phyloP scores from a whole-genome alignment of 2,329 filamentous ascomycete genomes.

The Claviceps sp. region DNA sequence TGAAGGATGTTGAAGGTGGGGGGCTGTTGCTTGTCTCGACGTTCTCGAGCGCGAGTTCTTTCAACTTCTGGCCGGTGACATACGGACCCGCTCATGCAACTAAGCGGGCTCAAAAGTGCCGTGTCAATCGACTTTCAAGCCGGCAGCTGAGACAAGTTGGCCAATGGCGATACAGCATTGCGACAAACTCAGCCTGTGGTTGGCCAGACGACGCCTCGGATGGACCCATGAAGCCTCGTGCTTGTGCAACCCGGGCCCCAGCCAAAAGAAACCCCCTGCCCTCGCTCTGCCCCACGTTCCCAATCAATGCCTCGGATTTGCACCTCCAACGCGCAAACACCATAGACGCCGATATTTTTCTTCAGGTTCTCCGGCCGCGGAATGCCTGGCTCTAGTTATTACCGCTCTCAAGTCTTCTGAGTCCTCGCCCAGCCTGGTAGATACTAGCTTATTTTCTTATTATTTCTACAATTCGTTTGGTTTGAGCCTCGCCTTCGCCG shows the following conservation, averaged over 20 bases:
- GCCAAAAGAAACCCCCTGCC: not conserved
- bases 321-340: not conserved
- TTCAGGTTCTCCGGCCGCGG: not conserved
- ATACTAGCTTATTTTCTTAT: not conserved
- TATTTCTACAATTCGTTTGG: not conserved
- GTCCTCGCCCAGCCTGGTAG: not conserved
- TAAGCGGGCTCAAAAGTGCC: constrained; percentile 1
- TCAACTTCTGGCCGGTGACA: not conserved
- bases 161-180: not conserved
- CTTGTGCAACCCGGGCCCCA: not conserved
- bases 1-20: not conserved
- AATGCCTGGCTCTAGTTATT: not conserved
- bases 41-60: not conserved
- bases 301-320: too few species aligned
- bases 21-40: not conserved
- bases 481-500: not conserved
- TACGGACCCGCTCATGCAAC: constrained; percentile 4
- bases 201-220: too few species aligned
- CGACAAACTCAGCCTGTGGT: not conserved
- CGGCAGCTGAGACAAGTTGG: not conserved
- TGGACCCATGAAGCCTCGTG: not conserved
- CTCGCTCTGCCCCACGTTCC: too few species aligned
- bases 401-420: not conserved
- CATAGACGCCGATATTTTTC: constrained; percentile 2
- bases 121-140: not conserved